phyloP scores from a whole-genome alignment of 1,284 basidiomycete genomes.

The Fistulinella cinereoalba region DNA sequence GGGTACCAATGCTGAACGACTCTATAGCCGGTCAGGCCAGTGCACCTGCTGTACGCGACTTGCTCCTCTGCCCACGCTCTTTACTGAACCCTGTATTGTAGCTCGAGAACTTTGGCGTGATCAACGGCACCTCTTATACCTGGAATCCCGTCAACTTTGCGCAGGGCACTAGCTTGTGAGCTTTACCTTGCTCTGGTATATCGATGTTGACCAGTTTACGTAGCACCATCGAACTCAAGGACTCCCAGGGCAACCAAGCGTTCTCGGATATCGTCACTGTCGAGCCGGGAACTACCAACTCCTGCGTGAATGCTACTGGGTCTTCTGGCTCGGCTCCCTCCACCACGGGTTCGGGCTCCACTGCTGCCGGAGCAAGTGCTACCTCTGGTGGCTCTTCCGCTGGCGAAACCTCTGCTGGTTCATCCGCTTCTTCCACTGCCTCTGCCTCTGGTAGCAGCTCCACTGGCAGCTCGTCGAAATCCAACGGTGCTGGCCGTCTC shows the following conservation, averaged over 20 bases:
- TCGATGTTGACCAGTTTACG: slow-evolving; percentile 2
- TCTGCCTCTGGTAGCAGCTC: slow-evolving; percentile 11
- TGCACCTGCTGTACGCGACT: slow-evolving; percentile 48
- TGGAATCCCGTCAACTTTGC: slow-evolving; percentile 64
- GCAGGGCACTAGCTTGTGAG: slow-evolving; percentile 53
- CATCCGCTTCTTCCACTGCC: not conserved
- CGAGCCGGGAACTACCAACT: slow-evolving; percentile 38
- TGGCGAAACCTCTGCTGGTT: slow-evolving; percentile 2
- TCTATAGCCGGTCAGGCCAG: slow-evolving; percentile 51
- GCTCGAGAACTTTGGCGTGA: slow-evolving; percentile 55
- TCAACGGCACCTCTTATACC: slow-evolving; percentile 47
- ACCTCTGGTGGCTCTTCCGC: not conserved
- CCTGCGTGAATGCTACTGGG: slow-evolving; percentile 24
- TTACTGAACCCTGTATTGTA: slow-evolving; percentile 18
- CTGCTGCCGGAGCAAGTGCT: slow-evolving; percentile 12
- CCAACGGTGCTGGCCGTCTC: slow-evolving; percentile 32
- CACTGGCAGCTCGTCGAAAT: slow-evolving; percentile 18
- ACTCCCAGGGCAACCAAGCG: slow-evolving; percentile 52
- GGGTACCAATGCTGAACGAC: not conserved
- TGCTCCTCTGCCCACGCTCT: not conserved
- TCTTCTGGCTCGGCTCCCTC: not conserved
- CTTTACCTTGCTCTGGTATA: not conserved
- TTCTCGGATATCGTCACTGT: slow-evolving; percentile 59
- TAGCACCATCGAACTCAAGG: slow-evolving; percentile 57
- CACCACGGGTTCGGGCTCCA: slow-evolving; percentile 1